Evolutionary conservation across 1,284 basidiomycete species (phyloP).

Genomic region (Paramarasmius palmivorus): DNA sequence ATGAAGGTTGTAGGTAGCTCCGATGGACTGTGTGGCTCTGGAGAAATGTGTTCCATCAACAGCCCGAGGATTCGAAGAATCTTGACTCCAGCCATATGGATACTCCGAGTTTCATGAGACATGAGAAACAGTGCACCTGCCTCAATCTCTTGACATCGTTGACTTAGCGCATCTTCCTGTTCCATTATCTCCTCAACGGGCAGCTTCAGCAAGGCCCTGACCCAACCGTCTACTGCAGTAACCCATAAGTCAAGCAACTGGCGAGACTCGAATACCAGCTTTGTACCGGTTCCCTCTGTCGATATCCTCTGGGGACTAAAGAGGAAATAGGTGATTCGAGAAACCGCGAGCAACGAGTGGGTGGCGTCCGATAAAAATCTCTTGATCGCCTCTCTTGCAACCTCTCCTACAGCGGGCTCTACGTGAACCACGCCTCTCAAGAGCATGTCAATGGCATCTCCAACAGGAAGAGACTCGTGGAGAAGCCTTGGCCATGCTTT

Average conservation of each 20-base stretch:
- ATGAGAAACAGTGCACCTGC: constrained; percentile 80
- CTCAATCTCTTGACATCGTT: constrained; percentile 63
- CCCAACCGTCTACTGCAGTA: constrained; percentile 74
- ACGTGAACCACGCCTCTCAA: constrained; percentile 83
- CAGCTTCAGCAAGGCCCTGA: constrained; percentile 43
- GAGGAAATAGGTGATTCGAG: constrained; percentile 73
- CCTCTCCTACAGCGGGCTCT: constrained; percentile 73
- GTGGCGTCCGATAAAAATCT: constrained; percentile 70
- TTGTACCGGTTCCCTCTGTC: constrained; percentile 65
- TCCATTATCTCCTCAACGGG: constrained; percentile 40
- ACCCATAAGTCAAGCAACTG: constrained; percentile 77
- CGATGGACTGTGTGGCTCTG: constrained; percentile 28
- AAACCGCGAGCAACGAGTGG: constrained; percentile 64
- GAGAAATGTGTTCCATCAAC: constrained; percentile 43
- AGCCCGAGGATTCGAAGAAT: constrained; percentile 54
- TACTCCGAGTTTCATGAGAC: constrained; percentile 54
- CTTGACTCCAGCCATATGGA: constrained; percentile 61
- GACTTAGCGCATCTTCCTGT: constrained; percentile 40
- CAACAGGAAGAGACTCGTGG: constrained; percentile 51
- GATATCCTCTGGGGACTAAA: constrained; percentile 74
- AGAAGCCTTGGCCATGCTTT: constrained; percentile 86
- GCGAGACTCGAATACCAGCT: constrained; percentile 64
- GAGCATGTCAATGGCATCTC: constrained; percentile 78
- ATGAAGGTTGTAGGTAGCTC: constrained; percentile 27
- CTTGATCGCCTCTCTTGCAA: constrained; percentile 69